Evolutionary conservation across 129 eudicot species (phyloP).

Genomic region (Solidago caesia): DNA sequence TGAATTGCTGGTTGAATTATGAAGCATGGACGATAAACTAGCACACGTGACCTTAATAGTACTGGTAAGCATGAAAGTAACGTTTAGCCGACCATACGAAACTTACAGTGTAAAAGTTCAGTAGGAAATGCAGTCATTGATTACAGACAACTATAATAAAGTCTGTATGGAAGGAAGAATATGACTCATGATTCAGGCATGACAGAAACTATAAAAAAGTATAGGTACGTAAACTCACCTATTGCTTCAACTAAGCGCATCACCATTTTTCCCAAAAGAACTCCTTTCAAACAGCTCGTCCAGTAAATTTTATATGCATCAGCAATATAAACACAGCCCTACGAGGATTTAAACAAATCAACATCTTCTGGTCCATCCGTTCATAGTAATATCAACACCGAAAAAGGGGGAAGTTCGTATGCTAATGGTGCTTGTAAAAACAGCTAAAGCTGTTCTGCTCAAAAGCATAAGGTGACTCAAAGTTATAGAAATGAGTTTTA

Average conservation of each 20-base stretch:
- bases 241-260: slow-evolving; percentile 92
- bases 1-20: too few species aligned
- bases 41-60: too few species aligned
- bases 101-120: too few species aligned
- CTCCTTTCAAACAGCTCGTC: slow-evolving; percentile 80
- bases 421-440: too few species aligned
- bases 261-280: slow-evolving; percentile 93
- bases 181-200: background rate
- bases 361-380: background rate
- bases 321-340: slow-evolving; percentile 88
- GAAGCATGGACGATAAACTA: too few species aligned
- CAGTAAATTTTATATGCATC: slow-evolving; percentile 91
- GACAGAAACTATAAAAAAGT: background rate
- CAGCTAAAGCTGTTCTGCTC: too few species aligned
- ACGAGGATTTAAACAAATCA: slow-evolving; percentile 24
- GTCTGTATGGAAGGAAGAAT: background rate
- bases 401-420: background rate
- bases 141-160: background rate
- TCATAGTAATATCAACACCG: background rate
- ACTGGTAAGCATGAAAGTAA: background rate
- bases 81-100: too few species aligned
- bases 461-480: background rate
- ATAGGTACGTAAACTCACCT: slow-evolving; percentile 52
- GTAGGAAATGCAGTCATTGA: background rate
- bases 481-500: background rate